Percentiles rank a stretch among this genome's conserved stretches.
Evolutionary conservation across 2,329 filamentous ascomycete genomes (phyloP).

Genomic region (Fusarium burgessii): DNA sequence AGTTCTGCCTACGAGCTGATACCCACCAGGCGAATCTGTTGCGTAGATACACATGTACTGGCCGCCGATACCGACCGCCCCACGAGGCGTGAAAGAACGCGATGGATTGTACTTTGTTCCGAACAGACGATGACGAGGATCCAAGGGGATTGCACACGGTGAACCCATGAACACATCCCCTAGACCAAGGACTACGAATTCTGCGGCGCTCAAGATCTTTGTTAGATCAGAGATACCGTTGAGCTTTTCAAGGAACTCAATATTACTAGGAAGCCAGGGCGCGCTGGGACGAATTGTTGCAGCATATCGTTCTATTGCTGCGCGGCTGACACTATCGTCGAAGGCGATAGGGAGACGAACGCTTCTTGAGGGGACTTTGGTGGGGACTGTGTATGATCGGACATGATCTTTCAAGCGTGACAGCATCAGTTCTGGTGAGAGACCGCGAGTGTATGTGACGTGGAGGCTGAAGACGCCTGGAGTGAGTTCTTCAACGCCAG

Average conservation of each 20-base stretch:
- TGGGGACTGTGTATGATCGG: conserved; percentile 39
- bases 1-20: conserved; percentile 54
- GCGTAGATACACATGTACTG: conserved; percentile 57
- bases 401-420: conserved; percentile 40
- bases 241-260: conserved; percentile 61
- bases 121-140: conserved; percentile 51
- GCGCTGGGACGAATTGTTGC: conserved; percentile 71
- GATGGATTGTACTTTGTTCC: conserved; percentile 56
- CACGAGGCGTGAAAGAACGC: conserved; percentile 52
- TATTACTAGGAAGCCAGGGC: conserved; percentile 71
- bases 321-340: conserved; percentile 54
- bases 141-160: conserved; percentile 52
- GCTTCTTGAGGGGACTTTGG: conserved; percentile 46
- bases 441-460: conserved; percentile 44
- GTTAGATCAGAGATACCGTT: conserved; percentile 50
- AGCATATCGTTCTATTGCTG: conserved; percentile 70
- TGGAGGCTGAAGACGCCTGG: conserved; percentile 53
- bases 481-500: conserved; percentile 48
- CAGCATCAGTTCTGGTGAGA: conserved; percentile 38
- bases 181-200: conserved; percentile 54
- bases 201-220: conserved; percentile 47
- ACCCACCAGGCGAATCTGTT: conserved; percentile 53
- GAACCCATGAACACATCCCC: conserved; percentile 57
- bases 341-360: conserved; percentile 55
- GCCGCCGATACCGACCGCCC: conserved; percentile 52